Conservation (phyloP, 768 basidiomycete genomes). For the Lentinula aciculospora region DNA sequence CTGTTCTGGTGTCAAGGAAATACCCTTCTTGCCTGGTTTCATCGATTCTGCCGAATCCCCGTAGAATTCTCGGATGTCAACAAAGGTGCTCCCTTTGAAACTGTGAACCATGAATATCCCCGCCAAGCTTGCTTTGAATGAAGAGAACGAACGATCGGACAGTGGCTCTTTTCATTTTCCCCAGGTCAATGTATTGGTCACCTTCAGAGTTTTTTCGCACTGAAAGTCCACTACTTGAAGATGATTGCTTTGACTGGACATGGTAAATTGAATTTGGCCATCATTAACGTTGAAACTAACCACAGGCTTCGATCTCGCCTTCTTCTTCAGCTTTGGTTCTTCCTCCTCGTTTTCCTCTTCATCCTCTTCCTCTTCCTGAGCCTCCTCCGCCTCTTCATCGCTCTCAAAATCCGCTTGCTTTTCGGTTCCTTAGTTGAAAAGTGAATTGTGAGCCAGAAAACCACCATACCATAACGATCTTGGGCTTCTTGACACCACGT, state of each 20-base stretch:
- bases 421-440: slow-evolving; percentile 17
- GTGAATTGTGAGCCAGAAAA: slow-evolving; percentile 1
- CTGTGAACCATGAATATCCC: slow-evolving; percentile 8
- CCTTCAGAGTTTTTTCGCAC: slow-evolving; percentile 28
- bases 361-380: background rate
- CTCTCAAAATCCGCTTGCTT: slow-evolving; percentile 1
- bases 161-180: slow-evolving; percentile 66
- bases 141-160: slow-evolving; percentile 25
- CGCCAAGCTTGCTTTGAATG: background rate
- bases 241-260: background rate
- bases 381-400: background rate
- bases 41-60: slow-evolving; percentile 36
- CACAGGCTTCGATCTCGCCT: background rate
- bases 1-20: slow-evolving; percentile 61
- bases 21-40: slow-evolving; percentile 82
- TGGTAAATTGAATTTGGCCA: background rate
- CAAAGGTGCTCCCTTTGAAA: slow-evolving; percentile 45
- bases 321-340: slow-evolving; percentile 19
- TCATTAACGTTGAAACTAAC: background rate
- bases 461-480: background rate
- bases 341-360: slow-evolving; percentile 4
- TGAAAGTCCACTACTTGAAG: background rate
- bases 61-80: slow-evolving; percentile 79
- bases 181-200: slow-evolving; percentile 61
- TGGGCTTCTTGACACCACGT: slow-evolving; percentile 5